phyloP scores from a whole-genome alignment of 2,329 filamentous ascomycete genomes.

The Diplodia sapinea region DNA sequence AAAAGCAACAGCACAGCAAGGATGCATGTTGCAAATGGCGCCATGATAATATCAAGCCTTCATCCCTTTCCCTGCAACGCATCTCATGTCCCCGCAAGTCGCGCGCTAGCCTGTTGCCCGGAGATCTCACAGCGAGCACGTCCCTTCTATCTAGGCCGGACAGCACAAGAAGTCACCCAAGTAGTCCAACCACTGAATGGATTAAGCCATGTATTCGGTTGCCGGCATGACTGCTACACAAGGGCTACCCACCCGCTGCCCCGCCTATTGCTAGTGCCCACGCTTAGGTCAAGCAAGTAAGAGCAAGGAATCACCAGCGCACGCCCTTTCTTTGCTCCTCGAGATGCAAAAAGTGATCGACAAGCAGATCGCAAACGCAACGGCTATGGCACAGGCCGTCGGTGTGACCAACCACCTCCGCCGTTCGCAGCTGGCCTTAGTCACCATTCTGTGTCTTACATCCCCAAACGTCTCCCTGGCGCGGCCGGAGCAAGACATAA shows the following conservation, averaged over 20 bases:
- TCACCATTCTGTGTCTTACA: not conserved
- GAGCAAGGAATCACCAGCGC: not conserved
- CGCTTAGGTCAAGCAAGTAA: not conserved
- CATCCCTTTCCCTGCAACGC: conserved; percentile 4
- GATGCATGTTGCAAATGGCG: not conserved
- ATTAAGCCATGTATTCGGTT: too few species aligned
- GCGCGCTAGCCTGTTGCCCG: not conserved
- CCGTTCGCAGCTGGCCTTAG: not conserved
- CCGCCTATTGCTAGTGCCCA: too few species aligned
- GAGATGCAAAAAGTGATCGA: not conserved
- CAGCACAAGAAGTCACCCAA: not conserved
- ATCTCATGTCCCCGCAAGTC: not conserved
- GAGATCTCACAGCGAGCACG: not conserved
- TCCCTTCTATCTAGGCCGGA: not conserved
- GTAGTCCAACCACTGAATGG: too few species aligned
- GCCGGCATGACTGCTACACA: not conserved
- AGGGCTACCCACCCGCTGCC: not conserved
- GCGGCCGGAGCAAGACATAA: not conserved
- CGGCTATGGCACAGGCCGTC: not conserved
- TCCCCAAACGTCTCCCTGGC: not conserved
- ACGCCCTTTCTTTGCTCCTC: not conserved
- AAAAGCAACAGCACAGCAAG: not conserved
- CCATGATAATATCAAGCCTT: not conserved
- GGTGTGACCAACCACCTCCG: conserved; percentile 1
- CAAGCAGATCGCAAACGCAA: not conserved